Conservation (phyloP, 495 filamentous ascomycete species). For the Immersiella caudata region DNA sequence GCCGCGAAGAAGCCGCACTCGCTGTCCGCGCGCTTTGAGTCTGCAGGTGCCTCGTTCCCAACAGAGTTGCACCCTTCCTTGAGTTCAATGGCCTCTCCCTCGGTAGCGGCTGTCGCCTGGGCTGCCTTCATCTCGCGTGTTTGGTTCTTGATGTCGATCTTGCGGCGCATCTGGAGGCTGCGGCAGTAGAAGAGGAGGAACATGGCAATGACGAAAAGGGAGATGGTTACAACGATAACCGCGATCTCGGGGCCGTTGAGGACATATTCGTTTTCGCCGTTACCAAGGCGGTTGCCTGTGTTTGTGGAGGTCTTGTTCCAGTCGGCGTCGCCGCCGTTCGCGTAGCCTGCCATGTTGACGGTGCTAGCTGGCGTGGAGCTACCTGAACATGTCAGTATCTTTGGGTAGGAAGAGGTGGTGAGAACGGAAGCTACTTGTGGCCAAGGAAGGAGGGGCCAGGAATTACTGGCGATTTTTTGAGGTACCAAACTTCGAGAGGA, state of each 20-base stretch:
- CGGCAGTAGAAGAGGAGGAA: constrained; percentile 30
- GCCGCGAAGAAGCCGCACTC: constrained; percentile 1
- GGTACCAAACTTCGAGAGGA: too few relatives aligned
- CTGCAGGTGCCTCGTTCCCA: neutral
- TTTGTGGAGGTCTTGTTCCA: constrained; percentile 15
- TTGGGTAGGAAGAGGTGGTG: neutral
- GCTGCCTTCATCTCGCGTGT: constrained; percentile 8
- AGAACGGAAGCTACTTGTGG: neutral
- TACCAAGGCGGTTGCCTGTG: constrained; percentile 5
- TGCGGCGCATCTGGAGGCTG: constrained; percentile 24
- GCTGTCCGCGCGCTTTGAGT: neutral
- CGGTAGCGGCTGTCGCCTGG: neutral
- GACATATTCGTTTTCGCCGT: neutral
- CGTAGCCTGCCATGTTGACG: constrained; percentile 21
- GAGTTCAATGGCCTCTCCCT: constrained; percentile 23
- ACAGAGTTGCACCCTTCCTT: neutral
- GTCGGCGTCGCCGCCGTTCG: constrained; percentile 18
- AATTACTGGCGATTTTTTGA: too few relatives aligned
- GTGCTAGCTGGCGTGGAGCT: neutral
- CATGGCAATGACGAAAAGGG: constrained; percentile 17
- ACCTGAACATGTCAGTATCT: neutral
- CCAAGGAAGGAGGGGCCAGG: too few relatives aligned
- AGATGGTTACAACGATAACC: constrained; percentile 31
- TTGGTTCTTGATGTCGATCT: constrained; percentile 29
- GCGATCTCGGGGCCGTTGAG: constrained; percentile 27